Base-by-base conservation (phyloP, 1,284 basidiomycete species). In the Tilletia walkeri region DNA sequence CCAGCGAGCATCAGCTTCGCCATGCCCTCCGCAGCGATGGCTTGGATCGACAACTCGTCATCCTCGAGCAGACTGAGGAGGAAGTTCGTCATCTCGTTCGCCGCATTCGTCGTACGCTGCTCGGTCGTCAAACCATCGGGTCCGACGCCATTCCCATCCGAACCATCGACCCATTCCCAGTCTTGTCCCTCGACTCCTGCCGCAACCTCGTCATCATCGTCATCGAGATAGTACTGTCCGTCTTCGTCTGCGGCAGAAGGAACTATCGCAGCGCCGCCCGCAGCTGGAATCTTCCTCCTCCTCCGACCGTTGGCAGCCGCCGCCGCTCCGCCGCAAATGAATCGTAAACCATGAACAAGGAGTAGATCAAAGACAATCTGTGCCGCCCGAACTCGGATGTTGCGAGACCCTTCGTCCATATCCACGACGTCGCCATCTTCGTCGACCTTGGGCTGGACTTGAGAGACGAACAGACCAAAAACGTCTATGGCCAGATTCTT, bases 351-450 rank as follows among this genome's bases (percentile, higher is more conserved):
- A 80, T 98, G 93, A 68, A 94, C 89, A 87, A 96, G 90, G 74
- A 98, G 85, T 70, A 97, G 85, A 83, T 98, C 95, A 81, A 97
- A 95, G 20, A 97, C 87, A 69, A 94, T 88, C 80, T 95, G 91
- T 16, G 96, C 86, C 2, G 94, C 90, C 73, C 91, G 90, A 63
- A 90, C 85, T 84, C 91, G 91, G 72, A 97, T 88, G 34, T 89
- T 38, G 34, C 59, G 59, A 39, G 34, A 38, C 9, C 18, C 59
- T 18, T 63, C 59, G 38, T 63, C 59, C 36, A 36, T 9, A 9
- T 63, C 59, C 10, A 63, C 16, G 30, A 36, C 36, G 39, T 63
- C 59, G 34, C 59, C 59, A 36, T 63, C 88, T 70, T 90, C 90
- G 0, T 92, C 90, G 0, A 91, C 89, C 24, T 88, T 87, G 34